Percentiles rank a stretch among this genome's conserved stretches.
These are phyloP conservation scores for Sporopachydermia quercuum DNA, from an alignment of 805 yeast species.

Conservation along the genomic window DNA sequence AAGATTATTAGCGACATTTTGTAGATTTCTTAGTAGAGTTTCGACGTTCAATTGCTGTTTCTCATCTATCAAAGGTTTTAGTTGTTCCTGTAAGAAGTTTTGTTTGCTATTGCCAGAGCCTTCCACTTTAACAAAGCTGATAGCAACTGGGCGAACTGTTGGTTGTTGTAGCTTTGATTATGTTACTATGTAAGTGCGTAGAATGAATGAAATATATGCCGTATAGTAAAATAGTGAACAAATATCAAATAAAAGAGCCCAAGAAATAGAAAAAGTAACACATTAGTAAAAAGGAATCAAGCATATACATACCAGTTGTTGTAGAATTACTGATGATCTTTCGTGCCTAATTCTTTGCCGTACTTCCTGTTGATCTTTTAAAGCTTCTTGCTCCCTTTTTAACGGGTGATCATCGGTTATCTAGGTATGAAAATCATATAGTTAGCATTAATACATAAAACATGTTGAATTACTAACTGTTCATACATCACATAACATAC, in stretches of 20 bases:
- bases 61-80: conserved; percentile 19
- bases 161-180: not conserved
- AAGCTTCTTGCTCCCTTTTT: not conserved
- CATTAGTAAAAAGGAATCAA: too few species aligned
- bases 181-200: not conserved
- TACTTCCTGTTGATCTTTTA: not conserved
- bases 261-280: too few species aligned
- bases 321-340: not conserved
- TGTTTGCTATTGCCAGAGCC: conserved; percentile 17
- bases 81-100: conserved; percentile 15
- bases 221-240: not conserved
- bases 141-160: conserved; percentile 14
- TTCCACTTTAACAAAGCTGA: conserved; percentile 14
- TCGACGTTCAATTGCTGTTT: conserved; percentile 7
- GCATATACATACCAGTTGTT: not conserved
- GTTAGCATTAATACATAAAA: too few species aligned
- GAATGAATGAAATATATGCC: not conserved
- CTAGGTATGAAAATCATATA: too few species aligned
- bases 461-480: too few species aligned
- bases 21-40: conserved; percentile 14
- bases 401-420: not conserved
- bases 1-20: conserved; percentile 15
- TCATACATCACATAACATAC: too few species aligned
- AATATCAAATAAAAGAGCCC: too few species aligned
- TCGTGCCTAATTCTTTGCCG: not conserved